A percentile compares a stretch with the other conserved stretches of the same genome.
phyloP scores from a whole-genome alignment of 441 rosid genomes.

The Croton laevigatus region DNA sequence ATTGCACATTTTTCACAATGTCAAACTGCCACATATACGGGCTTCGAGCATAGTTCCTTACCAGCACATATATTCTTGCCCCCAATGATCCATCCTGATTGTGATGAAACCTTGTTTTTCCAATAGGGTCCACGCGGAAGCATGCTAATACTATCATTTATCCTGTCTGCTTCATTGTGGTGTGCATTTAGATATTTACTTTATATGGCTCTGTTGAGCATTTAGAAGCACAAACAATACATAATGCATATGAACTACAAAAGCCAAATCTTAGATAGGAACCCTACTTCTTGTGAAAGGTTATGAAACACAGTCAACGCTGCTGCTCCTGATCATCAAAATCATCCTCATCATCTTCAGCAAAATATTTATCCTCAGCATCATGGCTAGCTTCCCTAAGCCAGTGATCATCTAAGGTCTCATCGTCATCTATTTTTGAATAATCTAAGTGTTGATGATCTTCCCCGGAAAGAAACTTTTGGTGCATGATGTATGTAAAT shows the following conservation, averaged over 20 bases:
- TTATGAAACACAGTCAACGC: neutral
- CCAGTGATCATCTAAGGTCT: constrained; percentile 94
- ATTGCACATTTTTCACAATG: too few relatives aligned
- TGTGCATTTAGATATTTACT: too few relatives aligned
- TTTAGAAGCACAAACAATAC: too few relatives aligned
- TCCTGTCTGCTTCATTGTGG: too few relatives aligned
- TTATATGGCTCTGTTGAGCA: too few relatives aligned
- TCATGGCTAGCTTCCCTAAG: constrained; percentile 64
- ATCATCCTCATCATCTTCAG: constrained; percentile 49
- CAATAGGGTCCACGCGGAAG: too few relatives aligned
- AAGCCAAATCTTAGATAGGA: neutral
- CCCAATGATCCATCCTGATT: too few relatives aligned
- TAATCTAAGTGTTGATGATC: constrained; percentile 83
- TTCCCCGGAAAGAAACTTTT: constrained; percentile 84
- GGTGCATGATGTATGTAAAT: constrained; percentile 75
- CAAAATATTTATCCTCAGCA: constrained; percentile 91
- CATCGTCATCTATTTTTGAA: constrained; percentile 76
- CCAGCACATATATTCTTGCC: too few relatives aligned
- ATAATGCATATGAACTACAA: constrained; percentile 9
- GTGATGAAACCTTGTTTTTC: too few relatives aligned
- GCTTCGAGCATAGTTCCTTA: too few relatives aligned
- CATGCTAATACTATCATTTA: too few relatives aligned
- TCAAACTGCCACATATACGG: too few relatives aligned
- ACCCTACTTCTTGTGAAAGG: neutral
- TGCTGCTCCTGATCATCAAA: constrained; percentile 4